Conservation (phyloP, 495 filamentous ascomycete species). For the Diplogelasinospora grovesii region DNA sequence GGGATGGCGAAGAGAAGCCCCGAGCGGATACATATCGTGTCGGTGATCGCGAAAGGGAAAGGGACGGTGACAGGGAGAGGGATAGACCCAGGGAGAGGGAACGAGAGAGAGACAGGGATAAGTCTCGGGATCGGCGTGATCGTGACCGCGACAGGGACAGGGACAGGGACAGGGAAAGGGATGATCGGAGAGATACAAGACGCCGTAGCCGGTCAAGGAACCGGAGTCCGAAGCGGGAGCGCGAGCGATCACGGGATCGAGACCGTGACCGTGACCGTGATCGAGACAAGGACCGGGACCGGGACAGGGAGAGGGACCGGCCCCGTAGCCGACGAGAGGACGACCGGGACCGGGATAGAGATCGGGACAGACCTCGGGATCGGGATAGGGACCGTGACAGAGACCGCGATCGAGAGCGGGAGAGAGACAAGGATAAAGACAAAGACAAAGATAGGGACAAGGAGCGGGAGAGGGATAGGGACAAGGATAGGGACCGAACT, state of each 20-base stretch:
- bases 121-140: too few relatives aligned
- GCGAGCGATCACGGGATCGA: slow-evolving; percentile 14
- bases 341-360: slow-evolving; percentile 12
- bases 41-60: slow-evolving; percentile 20
- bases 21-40: slow-evolving; percentile 10
- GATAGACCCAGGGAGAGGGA: slow-evolving; percentile 24
- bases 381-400: slow-evolving; percentile 6
- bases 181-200: slow-evolving; percentile 9
- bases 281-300: slow-evolving; percentile 5
- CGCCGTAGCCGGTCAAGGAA: slow-evolving; percentile 15
- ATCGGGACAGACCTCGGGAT: slow-evolving; percentile 13
- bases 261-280: slow-evolving; percentile 13
- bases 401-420: slow-evolving; percentile 11
- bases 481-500: slow-evolving; percentile 27
- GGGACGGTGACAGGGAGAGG: slow-evolving; percentile 33
- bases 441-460: slow-evolving; percentile 31
- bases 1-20: slow-evolving; percentile 14
- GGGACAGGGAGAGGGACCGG: slow-evolving; percentile 10
- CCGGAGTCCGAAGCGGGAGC: slow-evolving; percentile 10
- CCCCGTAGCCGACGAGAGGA: too few relatives aligned
- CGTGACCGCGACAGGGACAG: slow-evolving; percentile 9
- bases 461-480: slow-evolving; percentile 33
- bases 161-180: slow-evolving; percentile 12
- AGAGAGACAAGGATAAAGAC: slow-evolving; percentile 13
- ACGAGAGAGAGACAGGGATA: slow-evolving; percentile 22